phyloP scores from a whole-genome alignment of 495 filamentous ascomycete species.

The Achaetomiella virescens region DNA sequence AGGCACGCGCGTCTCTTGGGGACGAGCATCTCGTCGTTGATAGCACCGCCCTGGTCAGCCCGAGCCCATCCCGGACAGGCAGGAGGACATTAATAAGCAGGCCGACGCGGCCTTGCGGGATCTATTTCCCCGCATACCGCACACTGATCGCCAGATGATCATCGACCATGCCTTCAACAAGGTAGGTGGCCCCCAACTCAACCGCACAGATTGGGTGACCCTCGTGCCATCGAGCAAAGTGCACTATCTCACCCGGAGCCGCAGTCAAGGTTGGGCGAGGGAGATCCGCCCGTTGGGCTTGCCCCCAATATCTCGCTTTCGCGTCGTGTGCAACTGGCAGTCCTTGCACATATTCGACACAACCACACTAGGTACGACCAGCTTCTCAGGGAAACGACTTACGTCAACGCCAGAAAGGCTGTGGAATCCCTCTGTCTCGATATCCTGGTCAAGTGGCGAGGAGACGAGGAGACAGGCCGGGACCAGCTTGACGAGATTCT shows the following conservation, averaged over 20 bases:
- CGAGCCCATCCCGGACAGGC: constrained; percentile 49
- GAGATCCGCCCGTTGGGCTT: constrained; percentile 55
- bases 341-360: constrained; percentile 81
- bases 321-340: constrained; percentile 73
- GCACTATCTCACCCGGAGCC: constrained; percentile 8
- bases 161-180: constrained; percentile 78
- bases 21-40: constrained; percentile 16
- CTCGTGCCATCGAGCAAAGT: not conserved
- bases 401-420: constrained; percentile 60
- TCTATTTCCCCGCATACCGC: constrained; percentile 79
- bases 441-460: constrained; percentile 78
- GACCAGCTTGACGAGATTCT: constrained; percentile 74
- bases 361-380: constrained; percentile 80
- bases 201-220: constrained; percentile 1
- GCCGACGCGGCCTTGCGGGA: constrained; percentile 70
- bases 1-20: constrained; percentile 34
- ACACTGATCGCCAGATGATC: constrained; percentile 68
- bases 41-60: constrained; percentile 26
- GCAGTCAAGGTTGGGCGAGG: constrained; percentile 36
- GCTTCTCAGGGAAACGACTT: constrained; percentile 58
- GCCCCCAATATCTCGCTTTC: constrained; percentile 59
- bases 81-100: constrained; percentile 63
- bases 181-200: constrained; percentile 40
- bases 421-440: constrained; percentile 67
- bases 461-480: constrained; percentile 71